Evolutionary conservation across 208 protist genomes (phyloP).

Genomic region (Leishmania mexicana): DNA sequence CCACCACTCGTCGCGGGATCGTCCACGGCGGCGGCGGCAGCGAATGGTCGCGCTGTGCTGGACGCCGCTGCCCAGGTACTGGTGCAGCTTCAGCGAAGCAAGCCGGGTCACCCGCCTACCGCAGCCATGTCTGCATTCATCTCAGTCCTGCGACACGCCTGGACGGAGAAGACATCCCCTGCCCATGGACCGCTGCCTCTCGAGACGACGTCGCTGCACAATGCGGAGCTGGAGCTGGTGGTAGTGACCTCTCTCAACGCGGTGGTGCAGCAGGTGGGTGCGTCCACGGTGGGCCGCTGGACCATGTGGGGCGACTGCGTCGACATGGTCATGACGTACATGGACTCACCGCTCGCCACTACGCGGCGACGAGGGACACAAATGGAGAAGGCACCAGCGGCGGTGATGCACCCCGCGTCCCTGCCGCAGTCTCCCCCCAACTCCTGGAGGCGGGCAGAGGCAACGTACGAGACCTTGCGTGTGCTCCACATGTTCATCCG

Average conservation of each 20-base stretch:
- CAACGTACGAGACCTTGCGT: conserved; percentile 39
- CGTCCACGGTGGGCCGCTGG: conserved; percentile 43
- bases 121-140: conserved; percentile 32
- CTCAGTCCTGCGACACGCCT: conserved; percentile 12
- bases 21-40: neutral
- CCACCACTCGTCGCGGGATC: neutral
- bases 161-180: neutral
- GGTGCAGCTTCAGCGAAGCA: conserved; percentile 22
- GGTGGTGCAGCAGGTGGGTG: conserved; percentile 54
- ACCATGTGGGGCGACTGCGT: conserved; percentile 70
- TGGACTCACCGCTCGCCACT: conserved; percentile 35
- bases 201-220: neutral
- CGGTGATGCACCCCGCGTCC: neutral
- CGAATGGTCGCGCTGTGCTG: conserved; percentile 4
- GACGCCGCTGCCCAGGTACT: conserved; percentile 22
- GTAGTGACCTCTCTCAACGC: conserved; percentile 46
- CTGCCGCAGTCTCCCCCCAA: neutral
- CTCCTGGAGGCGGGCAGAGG: neutral
- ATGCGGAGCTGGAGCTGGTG: conserved; percentile 14
- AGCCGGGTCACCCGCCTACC: conserved; percentile 12
- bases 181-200: neutral
- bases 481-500: conserved; percentile 51
- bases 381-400: neutral
- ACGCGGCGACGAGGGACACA: neutral
- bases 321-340: conserved; percentile 31